Evolutionary conservation across 352 stramenopile species (phyloP).

Genomic region (Saprolegnia diclina): DNA sequence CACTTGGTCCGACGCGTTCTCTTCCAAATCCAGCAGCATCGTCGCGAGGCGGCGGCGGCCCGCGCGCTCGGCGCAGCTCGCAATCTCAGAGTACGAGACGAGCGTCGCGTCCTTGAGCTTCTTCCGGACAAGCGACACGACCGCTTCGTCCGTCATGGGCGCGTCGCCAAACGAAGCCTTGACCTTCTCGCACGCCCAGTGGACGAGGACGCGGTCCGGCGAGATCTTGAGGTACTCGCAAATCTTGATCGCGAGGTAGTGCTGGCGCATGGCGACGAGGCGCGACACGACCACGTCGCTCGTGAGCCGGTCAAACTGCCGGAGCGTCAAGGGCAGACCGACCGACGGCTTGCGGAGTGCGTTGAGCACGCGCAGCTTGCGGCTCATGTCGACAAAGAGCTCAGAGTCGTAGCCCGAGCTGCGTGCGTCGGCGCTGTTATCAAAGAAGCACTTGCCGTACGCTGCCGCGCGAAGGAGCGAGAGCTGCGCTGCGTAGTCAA

Average conservation of each 20-base stretch:
- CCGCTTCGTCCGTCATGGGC: conserved; percentile 53
- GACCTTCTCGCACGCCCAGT: conserved; percentile 89
- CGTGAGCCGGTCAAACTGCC: conserved; percentile 75
- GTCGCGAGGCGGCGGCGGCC: conserved; percentile 81
- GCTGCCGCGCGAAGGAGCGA: conserved; percentile 74
- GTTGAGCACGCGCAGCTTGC: conserved; percentile 87
- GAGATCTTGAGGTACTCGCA: conserved; percentile 84
- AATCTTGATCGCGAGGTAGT: conserved; percentile 88
- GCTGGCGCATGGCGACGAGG: conserved; percentile 73
- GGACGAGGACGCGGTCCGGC: conserved; percentile 83
- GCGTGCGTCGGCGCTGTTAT: conserved; percentile 35
- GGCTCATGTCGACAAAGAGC: conserved; percentile 85
- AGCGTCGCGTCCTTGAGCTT: conserved; percentile 77
- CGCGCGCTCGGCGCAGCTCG: conserved; percentile 68
- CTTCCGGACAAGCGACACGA: conserved; percentile 77
- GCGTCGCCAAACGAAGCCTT: conserved; percentile 42
- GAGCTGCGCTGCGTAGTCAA: conserved; percentile 77
- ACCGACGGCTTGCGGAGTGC: conserved; percentile 72
- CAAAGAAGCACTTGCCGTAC: conserved; percentile 86
- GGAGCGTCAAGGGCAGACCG: conserved; percentile 75
- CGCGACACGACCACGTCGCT: conserved; percentile 82
- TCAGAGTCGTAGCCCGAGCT: conserved; percentile 55
- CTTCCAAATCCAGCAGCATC: conserved; percentile 85
- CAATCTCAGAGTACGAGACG: conserved; percentile 78
- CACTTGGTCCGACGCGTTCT: conserved; percentile 84